phyloP scores from a whole-genome alignment of 225 moss, liverwort and hornwort genomes.

The Takakia lepidozioides region DNA sequence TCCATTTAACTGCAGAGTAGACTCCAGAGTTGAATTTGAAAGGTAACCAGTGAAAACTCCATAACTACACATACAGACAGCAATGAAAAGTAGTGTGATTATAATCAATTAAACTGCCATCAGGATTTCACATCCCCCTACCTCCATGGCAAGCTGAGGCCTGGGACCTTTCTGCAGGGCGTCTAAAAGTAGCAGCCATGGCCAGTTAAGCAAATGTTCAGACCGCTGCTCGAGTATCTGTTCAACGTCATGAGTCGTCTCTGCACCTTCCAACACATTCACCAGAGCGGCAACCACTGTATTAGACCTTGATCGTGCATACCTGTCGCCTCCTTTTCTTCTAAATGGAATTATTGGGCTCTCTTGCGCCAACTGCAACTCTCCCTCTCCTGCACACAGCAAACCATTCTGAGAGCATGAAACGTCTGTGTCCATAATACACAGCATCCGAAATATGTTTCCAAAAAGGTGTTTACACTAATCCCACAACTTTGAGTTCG shows the following conservation, averaged over 20 bases:
- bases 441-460: no score
- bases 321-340: constrained; percentile 56
- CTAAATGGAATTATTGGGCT: constrained; percentile 28
- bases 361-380: constrained; percentile 13
- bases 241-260: constrained; percentile 43
- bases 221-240: constrained; percentile 56
- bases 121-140: no score
- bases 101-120: no score
- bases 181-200: constrained; percentile 84
- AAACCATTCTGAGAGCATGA: no score
- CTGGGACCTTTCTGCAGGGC: constrained; percentile 92
- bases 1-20: no score
- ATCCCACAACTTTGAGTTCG: no score
- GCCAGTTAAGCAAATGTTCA: constrained; percentile 67
- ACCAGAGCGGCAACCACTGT: constrained; percentile 59
- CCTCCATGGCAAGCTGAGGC: constrained; percentile 83
- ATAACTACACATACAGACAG: no score
- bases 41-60: no score
- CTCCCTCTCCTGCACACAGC: constrained; percentile 14
- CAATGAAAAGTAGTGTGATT: no score
- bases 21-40: no score
- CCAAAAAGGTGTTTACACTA: no score
- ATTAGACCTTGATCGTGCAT: constrained; percentile 56
- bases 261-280: constrained; percentile 55
- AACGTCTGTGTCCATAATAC: no score